Evolutionary conservation across 257 asterid species (phyloP), one percentile per base, ranked within the genome.

Genomic region (Ilex aquifolium): DNA sequence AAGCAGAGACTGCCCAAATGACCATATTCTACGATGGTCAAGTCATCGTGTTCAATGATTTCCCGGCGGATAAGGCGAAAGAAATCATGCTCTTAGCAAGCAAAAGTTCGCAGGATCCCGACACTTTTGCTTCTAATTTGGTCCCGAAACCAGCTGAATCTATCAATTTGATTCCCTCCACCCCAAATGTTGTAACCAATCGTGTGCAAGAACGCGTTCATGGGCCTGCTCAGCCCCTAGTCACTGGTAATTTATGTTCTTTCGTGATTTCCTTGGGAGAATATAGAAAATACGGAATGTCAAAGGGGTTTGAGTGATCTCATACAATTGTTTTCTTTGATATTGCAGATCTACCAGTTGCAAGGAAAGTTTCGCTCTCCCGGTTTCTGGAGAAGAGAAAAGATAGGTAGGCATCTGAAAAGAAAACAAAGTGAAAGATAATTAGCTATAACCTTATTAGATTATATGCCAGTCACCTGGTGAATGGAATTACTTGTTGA

Each of bases 381-480:
- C 74, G 92, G 29, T 87, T 87, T 68, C 61, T 82, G 64, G 90
- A 80, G 77, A 87, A 87, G 79, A 75, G 95, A 71, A 77, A 79
- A 55, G 91, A 85, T 58, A 74, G 83, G 84, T 73, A 69, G 1
- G 65, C 42, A 36, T 21, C 12, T 21, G 15, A 7, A 39, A 21
- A 64, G 2, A 15, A 39, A 10, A 32, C 8, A 8, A 36, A 36
- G 42, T 8, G 8, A 36, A 36, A 36, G 5, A 8, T 36, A 4
- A 36, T 36, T 53, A 12, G 9, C 55, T 8, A 61, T 44, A 13
- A 0, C 1, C 7, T 2, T n/a, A n/a, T 36, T 36, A 4, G 42
- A 36, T 36, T 36, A 36, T 36, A 21, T 8, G 8, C 42, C 7
- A 36, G 42, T 36, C 42, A 0, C 2, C 42, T 46, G 12, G 30